Evolutionary conservation across 1,139 yeast genomes (phyloP), one percentile per base, ranked within the genome.

Genomic region (Debaryomyces coudertii): DNA sequence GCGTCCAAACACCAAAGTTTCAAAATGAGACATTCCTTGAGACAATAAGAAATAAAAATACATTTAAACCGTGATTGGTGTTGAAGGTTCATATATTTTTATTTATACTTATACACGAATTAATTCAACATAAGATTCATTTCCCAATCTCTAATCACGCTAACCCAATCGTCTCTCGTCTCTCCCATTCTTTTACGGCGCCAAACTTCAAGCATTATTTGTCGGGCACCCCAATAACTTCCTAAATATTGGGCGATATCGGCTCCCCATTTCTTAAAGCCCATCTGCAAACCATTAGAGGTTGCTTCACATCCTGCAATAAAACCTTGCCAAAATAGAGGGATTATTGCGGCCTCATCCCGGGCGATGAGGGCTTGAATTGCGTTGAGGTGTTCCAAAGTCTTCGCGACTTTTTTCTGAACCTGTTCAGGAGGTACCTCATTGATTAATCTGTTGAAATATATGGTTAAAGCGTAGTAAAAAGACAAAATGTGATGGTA

Each of bases 131-230:
- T 87, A 49, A 89, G 76, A 56, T 86, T 87, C 80, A 89, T 86
- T 57, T 85, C 90, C 95, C 95, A 87, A 53, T 89, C 96, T 42
- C 77, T 77, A 42, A 87, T 79, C 24, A 88, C 92, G 46, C 87
- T 82, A 49, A 84, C 83, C 96, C 96, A 90, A 53, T 83, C 82
- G 53, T 80, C 87, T 45, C 80, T 72, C 23, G 75, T 71, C 47
- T 79, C 84, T 33, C 78, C 77, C 56, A 76, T 75, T 45, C 81
- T 71, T 55, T 88, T 80, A 39, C 96, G 71, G 48, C 90, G 67
- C 96, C 96, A 89, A 2, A 89, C 95, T 60, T 89, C 96, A 50
- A 84, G 71, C 85, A 90, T 85, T 41, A 89, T 87, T 59, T 85
- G 90, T 50, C 93, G 69, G 0, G 95, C 92, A 6, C 90, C 90